These are phyloP conservation scores for Glycine latifolia DNA, from an alignment of 306 rosid genomes.

Conservation along the genomic window DNA sequence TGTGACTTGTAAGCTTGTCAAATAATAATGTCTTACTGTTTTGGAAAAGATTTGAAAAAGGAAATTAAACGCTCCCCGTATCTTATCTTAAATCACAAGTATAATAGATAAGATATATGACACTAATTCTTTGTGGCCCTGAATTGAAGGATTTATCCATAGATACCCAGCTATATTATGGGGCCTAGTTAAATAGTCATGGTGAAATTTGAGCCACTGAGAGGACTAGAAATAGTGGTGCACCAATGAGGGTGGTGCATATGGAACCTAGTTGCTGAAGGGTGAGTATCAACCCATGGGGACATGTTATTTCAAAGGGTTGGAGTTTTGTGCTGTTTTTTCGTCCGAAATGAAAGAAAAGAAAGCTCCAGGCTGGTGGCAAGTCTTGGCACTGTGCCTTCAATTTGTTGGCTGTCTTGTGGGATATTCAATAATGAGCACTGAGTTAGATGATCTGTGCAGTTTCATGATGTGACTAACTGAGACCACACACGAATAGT, in stretches of 20 bases:
- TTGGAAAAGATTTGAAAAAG: slow-evolving; percentile 14
- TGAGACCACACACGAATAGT: slow-evolving; percentile 54
- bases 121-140: slow-evolving; percentile 52
- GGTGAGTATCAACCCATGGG: slow-evolving; percentile 42
- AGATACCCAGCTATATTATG: slow-evolving; percentile 47
- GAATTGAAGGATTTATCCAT: background rate
- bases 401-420: slow-evolving; percentile 26
- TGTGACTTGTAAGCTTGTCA: slow-evolving; percentile 53
- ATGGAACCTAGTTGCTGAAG: slow-evolving; percentile 35
- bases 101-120: slow-evolving; percentile 63
- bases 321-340: slow-evolving; percentile 52
- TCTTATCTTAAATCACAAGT: slow-evolving; percentile 59
- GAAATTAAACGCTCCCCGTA: slow-evolving; percentile 41
- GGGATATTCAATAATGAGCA: background rate
- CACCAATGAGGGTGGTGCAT: slow-evolving; percentile 44
- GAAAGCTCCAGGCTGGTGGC: slow-evolving; percentile 49
- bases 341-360: slow-evolving; percentile 31
- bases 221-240: slow-evolving; percentile 20
- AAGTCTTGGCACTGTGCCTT: slow-evolving; percentile 32
- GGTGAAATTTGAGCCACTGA: slow-evolving; percentile 44
- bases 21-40: slow-evolving; percentile 55
- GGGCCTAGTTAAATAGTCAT: slow-evolving; percentile 42
- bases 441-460: slow-evolving; percentile 7
- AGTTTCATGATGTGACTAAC: slow-evolving; percentile 71
- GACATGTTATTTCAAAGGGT: slow-evolving; percentile 52